Conservation (phyloP, 768 basidiomycete genomes). For the Boletus rubropictus region DNA sequence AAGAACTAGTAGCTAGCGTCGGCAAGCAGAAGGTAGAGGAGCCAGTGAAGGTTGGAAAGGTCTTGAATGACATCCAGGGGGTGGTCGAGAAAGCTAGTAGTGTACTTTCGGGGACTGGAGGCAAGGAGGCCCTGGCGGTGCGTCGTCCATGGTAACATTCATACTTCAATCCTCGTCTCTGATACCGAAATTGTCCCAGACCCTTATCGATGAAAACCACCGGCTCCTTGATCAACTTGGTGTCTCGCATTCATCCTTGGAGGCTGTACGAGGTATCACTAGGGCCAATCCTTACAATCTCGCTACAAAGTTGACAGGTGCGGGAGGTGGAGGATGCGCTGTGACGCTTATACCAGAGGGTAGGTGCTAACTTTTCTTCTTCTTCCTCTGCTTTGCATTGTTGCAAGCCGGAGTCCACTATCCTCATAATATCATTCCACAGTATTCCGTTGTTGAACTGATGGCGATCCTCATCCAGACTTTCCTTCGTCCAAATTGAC, state of each 20-base stretch:
- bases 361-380: constrained; percentile 33
- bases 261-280: constrained; percentile 73
- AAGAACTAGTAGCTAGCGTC: constrained; percentile 89
- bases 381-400: not conserved
- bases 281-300: constrained; percentile 57
- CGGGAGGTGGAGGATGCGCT: constrained; percentile 97
- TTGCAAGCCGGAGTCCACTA: not conserved
- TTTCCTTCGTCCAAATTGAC: constrained; percentile 57
- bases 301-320: constrained; percentile 93
- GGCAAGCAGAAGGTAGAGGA: constrained; percentile 68
- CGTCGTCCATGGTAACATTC: constrained; percentile 28
- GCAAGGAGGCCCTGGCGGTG: constrained; percentile 42
- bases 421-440: not conserved
- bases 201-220: constrained; percentile 87
- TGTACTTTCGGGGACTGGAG: constrained; percentile 54
- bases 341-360: constrained; percentile 94
- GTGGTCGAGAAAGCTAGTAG: constrained; percentile 80
- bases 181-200: constrained; percentile 36
- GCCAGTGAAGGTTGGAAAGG: constrained; percentile 75
- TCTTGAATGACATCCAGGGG: constrained; percentile 75
- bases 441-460: not conserved
- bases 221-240: constrained; percentile 74
- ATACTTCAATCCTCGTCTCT: not conserved
- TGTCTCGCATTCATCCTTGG: constrained; percentile 87
- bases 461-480: constrained; percentile 39